Base-by-base conservation (phyloP, 1,139 yeast genomes). In the Suhomyces terraborum region DNA sequence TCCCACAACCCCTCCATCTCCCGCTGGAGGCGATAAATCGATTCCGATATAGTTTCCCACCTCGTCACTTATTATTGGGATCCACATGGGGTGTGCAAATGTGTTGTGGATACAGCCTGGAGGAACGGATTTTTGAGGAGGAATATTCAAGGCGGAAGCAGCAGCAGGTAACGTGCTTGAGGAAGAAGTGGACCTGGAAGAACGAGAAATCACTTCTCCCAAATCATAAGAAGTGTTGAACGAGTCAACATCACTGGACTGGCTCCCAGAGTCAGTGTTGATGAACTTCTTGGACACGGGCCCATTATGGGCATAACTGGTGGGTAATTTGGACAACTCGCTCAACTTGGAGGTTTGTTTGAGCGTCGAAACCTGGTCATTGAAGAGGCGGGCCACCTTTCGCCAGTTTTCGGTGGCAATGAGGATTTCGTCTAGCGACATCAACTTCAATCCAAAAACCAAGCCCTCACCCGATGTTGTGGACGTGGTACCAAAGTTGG, bases 11-110 rank as follows among this genome's bases (percentile, higher is more conserved):
- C 96, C 96, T 0, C 45, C 39, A 1, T 67, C 66, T 13, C 68
- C 64, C 3, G 80, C 70, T 4, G 88, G 96, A 1, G 97, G 97
- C 2, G 93, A 85, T 46, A 91, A 71, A 62, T 91, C 98, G 10
- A 91, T 73, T 36, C 91, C 98, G 40, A 91, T 82, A 57, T 88
- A 88, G 64, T 91, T 91, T 14, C 98, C 98, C 8, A 86, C 83
- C 45, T 80, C 82, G 59, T 91, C 98, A 9, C 95, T 87, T 16
- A 88, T 79, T 32, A 91, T 63, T 2, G 98, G 98, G 41, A 91
- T 83, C 98, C 98, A 91, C 56, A 78, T 80, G 6, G 88, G 82
- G 60, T 88, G 89, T 2, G 96, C 93, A 64, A 87, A 91, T 1
- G 79, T 80, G 3, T 76, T 71, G 55, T 85, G 87, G 23, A 89